These are phyloP conservation scores for Boletus vermiculosoides DNA, from an alignment of 768 basidiomycete species.

Conservation along the genomic window DNA sequence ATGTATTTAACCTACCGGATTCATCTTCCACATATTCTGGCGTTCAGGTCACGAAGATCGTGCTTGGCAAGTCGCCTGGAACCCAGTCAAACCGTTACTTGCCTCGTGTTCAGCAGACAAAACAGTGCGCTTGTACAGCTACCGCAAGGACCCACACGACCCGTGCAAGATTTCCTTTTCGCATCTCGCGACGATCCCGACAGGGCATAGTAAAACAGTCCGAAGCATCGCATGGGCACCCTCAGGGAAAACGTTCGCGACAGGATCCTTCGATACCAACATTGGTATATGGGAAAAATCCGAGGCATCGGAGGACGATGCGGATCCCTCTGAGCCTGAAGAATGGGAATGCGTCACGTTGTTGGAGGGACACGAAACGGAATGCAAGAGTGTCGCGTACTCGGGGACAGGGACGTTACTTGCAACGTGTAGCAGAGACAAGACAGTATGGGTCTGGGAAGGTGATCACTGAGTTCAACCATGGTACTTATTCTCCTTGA, in stretches of 20 bases:
- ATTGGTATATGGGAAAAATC: constrained; percentile 89
- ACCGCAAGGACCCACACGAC: constrained; percentile 36
- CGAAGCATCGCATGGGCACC: constrained; percentile 87
- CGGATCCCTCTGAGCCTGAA: constrained; percentile 32
- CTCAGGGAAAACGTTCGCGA: constrained; percentile 80
- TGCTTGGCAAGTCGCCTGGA: constrained; percentile 90
- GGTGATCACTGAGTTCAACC: constrained; percentile 44
- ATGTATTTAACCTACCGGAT: not conserved
- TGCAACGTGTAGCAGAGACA: constrained; percentile 95
- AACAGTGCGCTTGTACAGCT: constrained; percentile 81
- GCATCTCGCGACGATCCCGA: constrained; percentile 65
- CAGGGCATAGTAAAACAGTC: constrained; percentile 87
- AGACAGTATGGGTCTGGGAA: constrained; percentile 99
- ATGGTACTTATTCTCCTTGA: constrained; percentile 2
- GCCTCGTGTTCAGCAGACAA: constrained; percentile 97
- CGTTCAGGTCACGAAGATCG: constrained; percentile 72
- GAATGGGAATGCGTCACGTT: constrained; percentile 90
- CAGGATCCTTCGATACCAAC: constrained; percentile 91
- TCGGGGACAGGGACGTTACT: constrained; percentile 72
- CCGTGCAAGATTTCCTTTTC: constrained; percentile 38
- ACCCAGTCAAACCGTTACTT: constrained; percentile 73
- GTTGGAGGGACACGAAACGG: constrained; percentile 93
- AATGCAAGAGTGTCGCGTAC: constrained; percentile 91
- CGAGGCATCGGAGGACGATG: constrained; percentile 39
- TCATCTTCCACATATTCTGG: not conserved